phyloP scores from a whole-genome alignment of 257 asterid genomes.

The Solanum clarkiae region DNA sequence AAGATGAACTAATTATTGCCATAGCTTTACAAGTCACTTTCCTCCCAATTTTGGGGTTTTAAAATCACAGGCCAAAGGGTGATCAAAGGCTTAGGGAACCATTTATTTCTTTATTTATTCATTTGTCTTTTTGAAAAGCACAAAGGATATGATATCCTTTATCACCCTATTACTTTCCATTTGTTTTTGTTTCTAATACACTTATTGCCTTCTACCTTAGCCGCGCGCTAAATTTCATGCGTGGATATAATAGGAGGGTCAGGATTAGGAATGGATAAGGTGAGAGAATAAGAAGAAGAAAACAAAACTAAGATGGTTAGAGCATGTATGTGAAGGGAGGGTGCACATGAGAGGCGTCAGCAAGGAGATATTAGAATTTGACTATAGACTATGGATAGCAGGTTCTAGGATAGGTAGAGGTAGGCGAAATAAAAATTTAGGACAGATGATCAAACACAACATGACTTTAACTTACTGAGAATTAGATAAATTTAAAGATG shows the following conservation, averaged over 20 bases:
- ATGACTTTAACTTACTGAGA: no score
- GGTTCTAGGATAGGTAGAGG: no score
- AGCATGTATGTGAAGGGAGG: no score
- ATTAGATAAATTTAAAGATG: no score
- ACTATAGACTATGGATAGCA: no score
- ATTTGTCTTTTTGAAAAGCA: background rate
- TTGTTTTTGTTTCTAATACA: background rate
- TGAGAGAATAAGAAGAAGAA: no score
- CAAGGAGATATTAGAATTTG: no score
- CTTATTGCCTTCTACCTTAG: background rate
- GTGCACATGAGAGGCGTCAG: no score
- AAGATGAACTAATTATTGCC: background rate
- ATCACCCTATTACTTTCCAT: background rate
- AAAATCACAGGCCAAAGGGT: background rate
- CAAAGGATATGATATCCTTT: background rate
- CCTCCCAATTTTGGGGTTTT: background rate
- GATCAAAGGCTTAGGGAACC: background rate
- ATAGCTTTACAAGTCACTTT: background rate
- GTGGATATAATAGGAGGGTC: background rate
- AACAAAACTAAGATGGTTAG: no score
- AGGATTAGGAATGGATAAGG: background rate
- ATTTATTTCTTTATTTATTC: background rate
- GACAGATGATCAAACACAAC: no score
- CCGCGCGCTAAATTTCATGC: background rate
- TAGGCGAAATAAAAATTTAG: no score